A percentile compares a stretch with the other conserved stretches of the same genome.
These are phyloP conservation scores for Yamadazyma sp. DNA, from an alignment of 1,139 yeast genomes.

Conservation along the genomic window DNA sequence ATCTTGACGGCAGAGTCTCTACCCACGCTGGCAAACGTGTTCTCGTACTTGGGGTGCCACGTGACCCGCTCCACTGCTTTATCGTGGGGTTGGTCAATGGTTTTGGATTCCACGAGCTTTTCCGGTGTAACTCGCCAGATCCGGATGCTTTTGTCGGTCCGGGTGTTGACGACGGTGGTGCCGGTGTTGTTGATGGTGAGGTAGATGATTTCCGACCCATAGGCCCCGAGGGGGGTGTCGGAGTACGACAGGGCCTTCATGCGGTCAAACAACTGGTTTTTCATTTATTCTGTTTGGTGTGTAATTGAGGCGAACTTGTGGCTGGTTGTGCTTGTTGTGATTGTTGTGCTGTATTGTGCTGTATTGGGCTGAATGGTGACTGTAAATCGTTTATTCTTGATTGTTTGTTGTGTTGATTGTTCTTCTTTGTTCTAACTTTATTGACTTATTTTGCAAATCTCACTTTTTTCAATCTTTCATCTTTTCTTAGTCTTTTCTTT, in stretches of 20 bases:
- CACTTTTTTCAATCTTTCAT: no score
- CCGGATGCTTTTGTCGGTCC: conserved; percentile 47
- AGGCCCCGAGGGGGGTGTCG: conserved; percentile 14
- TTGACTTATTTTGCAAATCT: no score
- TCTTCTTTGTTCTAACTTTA: no score
- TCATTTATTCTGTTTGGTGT: background rate
- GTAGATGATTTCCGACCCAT: conserved; percentile 31
- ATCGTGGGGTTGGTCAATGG: conserved; percentile 46
- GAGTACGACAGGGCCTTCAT: conserved; percentile 1
- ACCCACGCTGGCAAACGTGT: conserved; percentile 59
- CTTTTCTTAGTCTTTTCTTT: no score
- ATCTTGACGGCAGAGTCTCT: conserved; percentile 52
- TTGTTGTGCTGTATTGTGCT: no score
- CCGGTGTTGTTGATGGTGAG: conserved; percentile 42
- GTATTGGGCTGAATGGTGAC: no score
- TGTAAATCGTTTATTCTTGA: no score
- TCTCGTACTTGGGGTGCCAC: conserved; percentile 61
- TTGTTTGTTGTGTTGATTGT: no score
- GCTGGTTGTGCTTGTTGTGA: no score
- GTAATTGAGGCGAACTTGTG: background rate
- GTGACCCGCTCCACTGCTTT: conserved; percentile 49
- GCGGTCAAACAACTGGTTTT: background rate
- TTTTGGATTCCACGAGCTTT: conserved; percentile 30
- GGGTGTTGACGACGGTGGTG: conserved; percentile 42
- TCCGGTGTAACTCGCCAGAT: conserved; percentile 40